phyloP scores from a whole-genome alignment of 2,329 filamentous ascomycete species.

The Fusarium xylarioides region DNA sequence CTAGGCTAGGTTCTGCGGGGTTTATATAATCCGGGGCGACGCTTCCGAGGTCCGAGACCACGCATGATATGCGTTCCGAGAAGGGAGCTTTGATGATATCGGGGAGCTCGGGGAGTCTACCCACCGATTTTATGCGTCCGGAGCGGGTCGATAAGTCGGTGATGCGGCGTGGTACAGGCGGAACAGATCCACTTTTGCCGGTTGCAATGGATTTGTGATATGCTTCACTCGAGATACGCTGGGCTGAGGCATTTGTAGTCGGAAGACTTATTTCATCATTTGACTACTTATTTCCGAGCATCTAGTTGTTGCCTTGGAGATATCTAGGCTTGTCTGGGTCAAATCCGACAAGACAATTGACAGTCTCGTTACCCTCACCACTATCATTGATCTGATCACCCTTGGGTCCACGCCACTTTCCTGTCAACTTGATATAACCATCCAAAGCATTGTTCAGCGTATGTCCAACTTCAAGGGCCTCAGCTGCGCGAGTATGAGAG shows the following conservation, averaged over 20 bases:
- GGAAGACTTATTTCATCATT: not conserved
- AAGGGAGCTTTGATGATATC: not conserved
- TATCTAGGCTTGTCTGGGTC: slow-evolving; percentile 35
- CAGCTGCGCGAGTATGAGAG: slow-evolving; percentile 31
- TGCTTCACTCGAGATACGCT: not conserved
- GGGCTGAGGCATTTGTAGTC: not conserved
- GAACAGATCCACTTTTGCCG: not conserved
- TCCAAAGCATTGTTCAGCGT: slow-evolving; percentile 33
- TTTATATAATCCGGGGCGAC: slow-evolving; percentile 25
- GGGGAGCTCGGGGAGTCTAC: not conserved
- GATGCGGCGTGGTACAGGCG: not conserved
- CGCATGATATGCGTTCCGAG: not conserved
- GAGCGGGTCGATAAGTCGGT: not conserved
- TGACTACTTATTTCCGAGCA: not conserved
- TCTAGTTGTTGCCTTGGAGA: slow-evolving; percentile 7
- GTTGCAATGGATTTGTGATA: not conserved
- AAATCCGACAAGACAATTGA: slow-evolving; percentile 37
- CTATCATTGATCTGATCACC: slow-evolving; percentile 38
- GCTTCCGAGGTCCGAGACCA: slow-evolving; percentile 1
- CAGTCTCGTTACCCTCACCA: slow-evolving; percentile 36
- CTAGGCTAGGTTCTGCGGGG: slow-evolving; percentile 13
- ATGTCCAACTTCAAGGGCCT: slow-evolving; percentile 31
- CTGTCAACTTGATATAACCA: slow-evolving; percentile 35
- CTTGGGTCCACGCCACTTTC: slow-evolving; percentile 29
- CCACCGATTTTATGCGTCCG: not conserved